Evolutionary conservation across 129 eudicot genomes (phyloP).

Genomic region (Mikania micrantha): DNA sequence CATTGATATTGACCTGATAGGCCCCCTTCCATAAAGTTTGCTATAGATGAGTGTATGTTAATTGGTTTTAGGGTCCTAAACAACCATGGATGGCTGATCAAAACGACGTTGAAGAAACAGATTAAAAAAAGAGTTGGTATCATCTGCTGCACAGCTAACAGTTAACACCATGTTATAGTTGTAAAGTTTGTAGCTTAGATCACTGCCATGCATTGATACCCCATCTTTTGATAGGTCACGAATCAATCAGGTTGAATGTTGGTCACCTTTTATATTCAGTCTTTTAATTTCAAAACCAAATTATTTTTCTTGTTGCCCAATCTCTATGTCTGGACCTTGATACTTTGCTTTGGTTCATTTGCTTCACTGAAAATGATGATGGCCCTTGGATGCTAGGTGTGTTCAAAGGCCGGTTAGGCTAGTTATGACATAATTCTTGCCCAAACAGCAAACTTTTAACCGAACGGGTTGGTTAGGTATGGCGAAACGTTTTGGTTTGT

Average conservation of each 20-base stretch:
- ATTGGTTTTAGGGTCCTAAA: constrained; percentile 57
- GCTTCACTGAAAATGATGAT: background rate
- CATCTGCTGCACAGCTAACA: constrained; percentile 25
- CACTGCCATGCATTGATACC: background rate
- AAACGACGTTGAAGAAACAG: constrained; percentile 30
- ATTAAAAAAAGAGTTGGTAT: constrained; percentile 1
- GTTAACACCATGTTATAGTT: constrained; percentile 10
- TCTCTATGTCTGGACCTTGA: background rate
- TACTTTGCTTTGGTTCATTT: background rate
- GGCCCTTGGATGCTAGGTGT: background rate
- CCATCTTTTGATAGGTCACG: constrained; percentile 8
- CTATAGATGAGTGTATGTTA: background rate
- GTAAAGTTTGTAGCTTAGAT: constrained; percentile 18
- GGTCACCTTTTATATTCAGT: constrained; percentile 7
- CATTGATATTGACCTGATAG: background rate
- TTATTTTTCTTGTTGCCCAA: background rate
- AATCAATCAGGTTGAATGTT: constrained; percentile 7
- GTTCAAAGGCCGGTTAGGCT: too few relatives aligned
- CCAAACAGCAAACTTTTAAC: too few relatives aligned
- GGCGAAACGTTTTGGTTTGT: too few relatives aligned
- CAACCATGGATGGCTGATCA: constrained; percentile 71
- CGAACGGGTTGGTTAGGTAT: too few relatives aligned
- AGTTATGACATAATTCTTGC: background rate
- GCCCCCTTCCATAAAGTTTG: background rate
- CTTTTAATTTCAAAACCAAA: background rate